Percentiles rank a stretch among this genome's conserved stretches.
phyloP scores from a whole-genome alignment of 495 filamentous ascomycete species.

The Neurospora sp. region DNA sequence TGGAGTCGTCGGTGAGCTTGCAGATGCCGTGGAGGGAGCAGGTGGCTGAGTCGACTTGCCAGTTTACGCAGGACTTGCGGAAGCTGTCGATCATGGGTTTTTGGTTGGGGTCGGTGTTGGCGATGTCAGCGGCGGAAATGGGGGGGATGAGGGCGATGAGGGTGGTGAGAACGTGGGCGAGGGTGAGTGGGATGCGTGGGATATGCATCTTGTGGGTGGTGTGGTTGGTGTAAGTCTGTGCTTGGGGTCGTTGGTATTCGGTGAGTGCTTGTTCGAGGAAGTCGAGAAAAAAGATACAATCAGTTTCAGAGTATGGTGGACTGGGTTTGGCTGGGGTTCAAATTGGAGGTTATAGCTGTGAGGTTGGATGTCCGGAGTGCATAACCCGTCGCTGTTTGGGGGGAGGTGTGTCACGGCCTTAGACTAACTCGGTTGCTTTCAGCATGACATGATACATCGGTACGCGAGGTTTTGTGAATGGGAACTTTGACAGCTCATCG shows the following conservation, averaged over 20 bases:
- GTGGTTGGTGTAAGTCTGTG: neutral
- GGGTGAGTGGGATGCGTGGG: neutral
- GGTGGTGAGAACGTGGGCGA: neutral
- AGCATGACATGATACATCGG: neutral
- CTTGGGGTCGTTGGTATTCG: neutral
- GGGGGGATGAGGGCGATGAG: neutral
- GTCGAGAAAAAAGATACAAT: neutral
- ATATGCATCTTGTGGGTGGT: neutral
- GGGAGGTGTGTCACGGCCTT: neutral
- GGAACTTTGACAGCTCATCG: neutral
- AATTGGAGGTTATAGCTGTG: neutral
- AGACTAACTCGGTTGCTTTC: neutral
- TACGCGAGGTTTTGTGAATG: neutral
- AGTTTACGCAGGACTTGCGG: neutral
- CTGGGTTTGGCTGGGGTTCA: too few relatives aligned
- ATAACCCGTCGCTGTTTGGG: neutral
- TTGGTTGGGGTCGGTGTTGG: neutral
- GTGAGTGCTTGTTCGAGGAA: neutral
- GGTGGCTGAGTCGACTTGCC: neutral
- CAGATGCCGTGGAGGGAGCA: neutral
- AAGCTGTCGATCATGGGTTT: neutral
- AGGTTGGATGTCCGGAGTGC: neutral
- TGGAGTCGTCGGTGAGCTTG: neutral
- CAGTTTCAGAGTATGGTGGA: neutral
- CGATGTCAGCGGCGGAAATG: neutral